These are phyloP conservation scores for Alnus glutinosa DNA, from an alignment of 306 rosid genomes.

Conservation along the genomic window DNA sequence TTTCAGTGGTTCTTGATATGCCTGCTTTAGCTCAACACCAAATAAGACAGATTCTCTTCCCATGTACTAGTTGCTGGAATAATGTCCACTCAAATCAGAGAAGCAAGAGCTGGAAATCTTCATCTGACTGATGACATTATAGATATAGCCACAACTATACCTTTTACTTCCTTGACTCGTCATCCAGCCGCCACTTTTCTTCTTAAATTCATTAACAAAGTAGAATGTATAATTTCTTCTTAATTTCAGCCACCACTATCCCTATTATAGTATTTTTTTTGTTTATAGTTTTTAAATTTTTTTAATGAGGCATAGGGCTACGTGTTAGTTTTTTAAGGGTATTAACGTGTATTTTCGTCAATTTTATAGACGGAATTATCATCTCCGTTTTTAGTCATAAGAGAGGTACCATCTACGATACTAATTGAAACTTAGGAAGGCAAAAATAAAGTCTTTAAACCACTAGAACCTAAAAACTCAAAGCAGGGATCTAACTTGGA, in stretches of 20 bases:
- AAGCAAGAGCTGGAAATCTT: slow-evolving; percentile 52
- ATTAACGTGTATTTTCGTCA: no score
- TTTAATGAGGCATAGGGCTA: no score
- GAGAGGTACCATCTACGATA: no score
- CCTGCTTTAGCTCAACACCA: slow-evolving; percentile 53
- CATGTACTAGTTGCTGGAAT: slow-evolving; percentile 31
- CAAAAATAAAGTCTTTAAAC: neutral
- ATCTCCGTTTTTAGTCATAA: no score
- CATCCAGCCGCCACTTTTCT: slow-evolving; percentile 71
- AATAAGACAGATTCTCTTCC: slow-evolving; percentile 59
- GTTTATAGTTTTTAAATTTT: no score
- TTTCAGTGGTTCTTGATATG: slow-evolving; percentile 43
- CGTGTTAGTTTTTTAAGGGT: no score
- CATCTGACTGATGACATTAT: slow-evolving; percentile 79
- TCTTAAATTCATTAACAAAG: slow-evolving; percentile 73
- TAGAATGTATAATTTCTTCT: slow-evolving; percentile 56
- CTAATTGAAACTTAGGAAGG: no score
- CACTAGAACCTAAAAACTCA: no score
- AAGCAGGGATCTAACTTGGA: no score
- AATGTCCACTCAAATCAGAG: slow-evolving; percentile 34
- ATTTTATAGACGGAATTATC: no score
- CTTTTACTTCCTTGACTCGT: slow-evolving; percentile 56
- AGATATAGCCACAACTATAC: slow-evolving; percentile 55
- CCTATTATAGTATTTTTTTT: no score
- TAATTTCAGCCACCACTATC: no score